phyloP scores from a whole-genome alignment of 2,329 filamentous ascomycete species.

The Neophaeococcomyces aloes region DNA sequence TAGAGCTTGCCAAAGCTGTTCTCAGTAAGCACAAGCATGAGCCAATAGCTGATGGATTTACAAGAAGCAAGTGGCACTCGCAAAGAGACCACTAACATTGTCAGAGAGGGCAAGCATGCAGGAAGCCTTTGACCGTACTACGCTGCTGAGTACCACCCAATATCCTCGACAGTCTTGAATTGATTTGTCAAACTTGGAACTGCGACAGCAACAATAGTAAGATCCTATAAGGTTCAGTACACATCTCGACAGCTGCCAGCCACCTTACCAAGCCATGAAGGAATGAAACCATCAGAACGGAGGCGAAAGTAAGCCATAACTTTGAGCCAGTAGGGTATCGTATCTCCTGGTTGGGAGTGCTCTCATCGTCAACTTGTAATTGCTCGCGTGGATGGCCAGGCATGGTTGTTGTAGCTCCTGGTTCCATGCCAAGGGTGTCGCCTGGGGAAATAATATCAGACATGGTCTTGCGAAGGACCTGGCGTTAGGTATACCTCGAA shows the following conservation, averaged over 20 bases:
- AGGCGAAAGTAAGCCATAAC: conserved; percentile 6
- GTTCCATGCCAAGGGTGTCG: too few relatives aligned
- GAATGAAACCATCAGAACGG: conserved; percentile 3
- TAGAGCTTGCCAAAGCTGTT: conserved; percentile 21
- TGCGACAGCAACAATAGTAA: conserved; percentile 7
- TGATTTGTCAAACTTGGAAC: conserved; percentile 15
- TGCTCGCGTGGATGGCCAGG: too few relatives aligned
- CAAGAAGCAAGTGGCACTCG: conserved; percentile 1
- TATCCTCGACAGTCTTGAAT: conserved; percentile 23
- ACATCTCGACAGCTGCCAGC: neutral
- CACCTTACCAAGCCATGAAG: conserved; percentile 8
- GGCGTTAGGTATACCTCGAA: too few relatives aligned
- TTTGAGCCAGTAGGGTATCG: conserved; percentile 8
- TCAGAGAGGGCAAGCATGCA: neutral
- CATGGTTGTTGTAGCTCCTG: too few relatives aligned
- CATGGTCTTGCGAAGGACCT: too few relatives aligned
- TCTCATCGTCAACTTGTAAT: conserved; percentile 5
- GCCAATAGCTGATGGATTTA: conserved; percentile 1
- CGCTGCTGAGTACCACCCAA: conserved; percentile 25
- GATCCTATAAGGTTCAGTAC: neutral
- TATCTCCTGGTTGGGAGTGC: conserved; percentile 1
- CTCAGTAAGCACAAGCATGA: conserved; percentile 1
- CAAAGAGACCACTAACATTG: neutral
- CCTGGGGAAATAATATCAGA: too few relatives aligned
- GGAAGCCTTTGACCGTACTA: neutral